These are phyloP conservation scores for Psidium guajava DNA, from an alignment of 345 rosid species.

Conservation along the genomic window DNA sequence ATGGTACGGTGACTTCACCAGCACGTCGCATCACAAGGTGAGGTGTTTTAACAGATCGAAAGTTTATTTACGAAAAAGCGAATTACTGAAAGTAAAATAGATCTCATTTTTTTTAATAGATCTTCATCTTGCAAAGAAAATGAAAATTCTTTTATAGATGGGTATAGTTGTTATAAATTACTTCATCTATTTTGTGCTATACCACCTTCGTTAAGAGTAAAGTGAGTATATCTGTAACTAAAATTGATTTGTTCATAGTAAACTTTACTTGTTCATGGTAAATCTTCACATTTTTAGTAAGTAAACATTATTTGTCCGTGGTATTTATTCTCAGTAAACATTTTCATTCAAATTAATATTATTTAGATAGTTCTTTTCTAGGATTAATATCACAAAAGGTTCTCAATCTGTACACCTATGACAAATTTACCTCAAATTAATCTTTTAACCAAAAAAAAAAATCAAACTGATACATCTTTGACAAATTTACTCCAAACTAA, in stretches of 20 bases:
- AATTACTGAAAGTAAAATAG: neutral
- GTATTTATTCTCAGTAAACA: neutral
- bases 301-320: neutral
- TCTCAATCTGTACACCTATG: too few relatives aligned
- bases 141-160: neutral
- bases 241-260: neutral
- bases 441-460: too few relatives aligned
- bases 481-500: too few relatives aligned
- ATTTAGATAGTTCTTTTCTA: neutral
- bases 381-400: too few relatives aligned
- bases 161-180: neutral
- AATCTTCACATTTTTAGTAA: neutral
- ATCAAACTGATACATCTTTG: too few relatives aligned
- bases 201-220: neutral
- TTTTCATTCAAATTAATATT: neutral
- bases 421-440: too few relatives aligned
- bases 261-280: neutral
- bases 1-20: neutral
- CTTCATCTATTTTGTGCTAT: neutral
- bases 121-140: neutral
- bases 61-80: too few relatives aligned
- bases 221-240: neutral
- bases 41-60: too few relatives aligned
- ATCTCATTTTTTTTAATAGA: neutral
- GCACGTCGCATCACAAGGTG: conserved; percentile 10